phyloP scores from a whole-genome alignment of 2,329 filamentous ascomycete genomes.

The Biscogniauxia marginata region DNA sequence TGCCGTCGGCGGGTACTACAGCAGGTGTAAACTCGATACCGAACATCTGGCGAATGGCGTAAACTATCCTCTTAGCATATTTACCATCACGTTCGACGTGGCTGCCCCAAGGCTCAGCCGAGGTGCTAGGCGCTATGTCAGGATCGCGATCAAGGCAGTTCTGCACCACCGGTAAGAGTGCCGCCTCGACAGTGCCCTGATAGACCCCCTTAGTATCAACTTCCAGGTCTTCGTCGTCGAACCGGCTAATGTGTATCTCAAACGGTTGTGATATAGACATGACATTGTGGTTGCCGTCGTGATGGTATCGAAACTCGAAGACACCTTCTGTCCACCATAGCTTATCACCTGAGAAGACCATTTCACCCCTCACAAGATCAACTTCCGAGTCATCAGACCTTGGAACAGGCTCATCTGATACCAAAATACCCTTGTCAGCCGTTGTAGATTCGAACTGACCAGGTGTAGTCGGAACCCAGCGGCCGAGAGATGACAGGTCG shows the following conservation, averaged over 20 bases:
- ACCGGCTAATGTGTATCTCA: constrained; percentile 79
- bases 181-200: constrained; percentile 69
- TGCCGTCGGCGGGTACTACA: constrained; percentile 89
- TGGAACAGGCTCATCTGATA: constrained; percentile 61
- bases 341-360: constrained; percentile 88
- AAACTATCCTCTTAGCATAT: constrained; percentile 86
- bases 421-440: constrained; percentile 73
- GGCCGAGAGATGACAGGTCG: constrained; percentile 78
- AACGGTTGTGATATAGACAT: constrained; percentile 94
- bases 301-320: constrained; percentile 96
- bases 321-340: constrained; percentile 96
- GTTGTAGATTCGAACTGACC: constrained; percentile 74
- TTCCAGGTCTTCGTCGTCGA: constrained; percentile 72
- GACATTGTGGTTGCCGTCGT: constrained; percentile 86
- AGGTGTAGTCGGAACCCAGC: constrained; percentile 81
- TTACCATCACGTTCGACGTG: constrained; percentile 85
- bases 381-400: constrained; percentile 51
- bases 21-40: constrained; percentile 92
- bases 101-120: constrained; percentile 80
- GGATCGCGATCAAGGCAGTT: constrained; percentile 93
- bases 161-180: constrained; percentile 77
- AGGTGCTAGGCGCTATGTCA: constrained; percentile 79
- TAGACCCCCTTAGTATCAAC: constrained; percentile 59
- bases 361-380: constrained; percentile 72
- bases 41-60: constrained; percentile 95